phyloP scores from a whole-genome alignment of 2,329 filamentous ascomycete species.

The Tolypocladium endophyticum region DNA sequence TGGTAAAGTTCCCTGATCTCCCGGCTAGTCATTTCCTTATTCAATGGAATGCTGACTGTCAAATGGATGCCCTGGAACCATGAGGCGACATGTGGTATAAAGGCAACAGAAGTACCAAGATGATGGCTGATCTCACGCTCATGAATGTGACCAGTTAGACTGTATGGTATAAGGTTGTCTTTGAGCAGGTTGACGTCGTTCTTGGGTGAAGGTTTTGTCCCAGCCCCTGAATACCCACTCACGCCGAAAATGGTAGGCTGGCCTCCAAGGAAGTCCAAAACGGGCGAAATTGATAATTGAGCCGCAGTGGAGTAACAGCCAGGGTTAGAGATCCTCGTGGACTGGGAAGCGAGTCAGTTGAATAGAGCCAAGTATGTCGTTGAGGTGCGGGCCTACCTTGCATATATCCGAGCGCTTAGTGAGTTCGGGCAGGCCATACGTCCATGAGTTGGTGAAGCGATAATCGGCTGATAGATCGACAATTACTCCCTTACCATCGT shows the following conservation, averaged over 20 bases:
- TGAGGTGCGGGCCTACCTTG: no score
- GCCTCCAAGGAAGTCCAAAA: no score
- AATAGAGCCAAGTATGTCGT: no score
- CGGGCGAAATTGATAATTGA: background rate
- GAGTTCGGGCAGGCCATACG: no score
- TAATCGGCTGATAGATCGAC: no score
- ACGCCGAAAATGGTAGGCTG: conserved; percentile 81
- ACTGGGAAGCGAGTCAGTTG: no score
- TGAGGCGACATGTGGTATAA: conserved; percentile 77
- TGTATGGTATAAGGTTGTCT: conserved; percentile 82
- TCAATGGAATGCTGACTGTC: conserved; percentile 82
- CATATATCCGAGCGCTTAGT: no score
- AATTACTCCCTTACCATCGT: no score
- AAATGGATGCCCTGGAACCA: conserved; percentile 89
- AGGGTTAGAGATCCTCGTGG: no score
- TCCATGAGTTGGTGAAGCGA: no score
- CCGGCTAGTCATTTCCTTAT: conserved; percentile 75
- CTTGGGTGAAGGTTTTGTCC: conserved; percentile 88
- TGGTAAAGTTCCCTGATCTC: conserved; percentile 94
- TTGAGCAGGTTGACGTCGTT: conserved; percentile 77
- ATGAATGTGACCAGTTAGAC: conserved; percentile 76
- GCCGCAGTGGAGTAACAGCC: no score
- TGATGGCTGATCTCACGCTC: conserved; percentile 81
- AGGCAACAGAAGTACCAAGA: conserved; percentile 64
- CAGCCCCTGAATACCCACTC: conserved; percentile 69